Conservation (phyloP, 2,329 filamentous ascomycete genomes). For the Xylariaceae sp. region DNA sequence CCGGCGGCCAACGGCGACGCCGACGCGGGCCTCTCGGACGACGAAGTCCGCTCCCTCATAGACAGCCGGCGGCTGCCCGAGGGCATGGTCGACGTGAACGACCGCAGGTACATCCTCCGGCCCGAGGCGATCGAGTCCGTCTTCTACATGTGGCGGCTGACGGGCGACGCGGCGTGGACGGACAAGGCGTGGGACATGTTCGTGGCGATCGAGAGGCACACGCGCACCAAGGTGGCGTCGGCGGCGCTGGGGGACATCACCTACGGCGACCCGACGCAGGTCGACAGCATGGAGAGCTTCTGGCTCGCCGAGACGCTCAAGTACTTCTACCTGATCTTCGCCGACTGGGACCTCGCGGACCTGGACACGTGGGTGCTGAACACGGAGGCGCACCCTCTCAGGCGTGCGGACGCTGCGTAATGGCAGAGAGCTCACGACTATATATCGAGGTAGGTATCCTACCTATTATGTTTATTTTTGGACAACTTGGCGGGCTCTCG, state of each 20-base stretch:
- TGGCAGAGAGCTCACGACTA: no score
- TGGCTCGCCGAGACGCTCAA: slow-evolving; percentile 65
- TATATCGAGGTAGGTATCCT: no score
- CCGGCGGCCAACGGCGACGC: slow-evolving; percentile 7
- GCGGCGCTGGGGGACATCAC: slow-evolving; percentile 60
- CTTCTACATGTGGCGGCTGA: slow-evolving; percentile 70
- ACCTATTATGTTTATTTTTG: no score
- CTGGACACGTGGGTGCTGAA: slow-evolving; percentile 57
- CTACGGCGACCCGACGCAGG: slow-evolving; percentile 19
- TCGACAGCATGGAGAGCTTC: slow-evolving; percentile 63
- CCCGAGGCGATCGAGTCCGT: slow-evolving; percentile 77
- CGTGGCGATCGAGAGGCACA: slow-evolving; percentile 51
- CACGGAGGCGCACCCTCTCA: slow-evolving; percentile 47
- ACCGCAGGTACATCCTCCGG: slow-evolving; percentile 56
- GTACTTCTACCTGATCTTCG: slow-evolving; percentile 59
- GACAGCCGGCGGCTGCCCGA: slow-evolving; percentile 38
- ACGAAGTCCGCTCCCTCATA: slow-evolving; percentile 28
- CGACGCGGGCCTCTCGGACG: slow-evolving; percentile 13
- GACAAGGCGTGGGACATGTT: slow-evolving; percentile 73
- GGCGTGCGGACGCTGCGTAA: slow-evolving; percentile 25
- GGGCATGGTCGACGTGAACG: slow-evolving; percentile 48
- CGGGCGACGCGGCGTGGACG: slow-evolving; percentile 57
- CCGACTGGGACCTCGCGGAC: slow-evolving; percentile 49
- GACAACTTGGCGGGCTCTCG: no score
- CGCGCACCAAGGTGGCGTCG: slow-evolving; percentile 54